Evolutionary conservation across 2,329 filamentous ascomycete genomes (phyloP), one percentile per base, ranked within the genome.

Genomic region (Fusarium sp.): DNA sequence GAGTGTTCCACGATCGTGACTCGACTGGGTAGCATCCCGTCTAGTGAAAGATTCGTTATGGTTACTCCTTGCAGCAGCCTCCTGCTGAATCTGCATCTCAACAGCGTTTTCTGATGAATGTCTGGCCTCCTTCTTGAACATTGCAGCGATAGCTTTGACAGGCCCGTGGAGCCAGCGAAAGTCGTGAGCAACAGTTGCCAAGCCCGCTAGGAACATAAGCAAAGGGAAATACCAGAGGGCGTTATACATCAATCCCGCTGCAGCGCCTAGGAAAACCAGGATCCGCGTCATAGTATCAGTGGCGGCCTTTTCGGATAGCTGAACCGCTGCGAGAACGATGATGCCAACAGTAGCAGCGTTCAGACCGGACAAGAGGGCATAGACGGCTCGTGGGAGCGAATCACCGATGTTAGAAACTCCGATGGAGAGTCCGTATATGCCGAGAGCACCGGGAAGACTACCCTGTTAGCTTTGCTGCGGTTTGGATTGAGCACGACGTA

Each of bases 191-290:
- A 90, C 80, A 0, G 90, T 88, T 0, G 81, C 80, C 2, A 86
- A 11, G 0, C 92, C 92, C 0, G 87, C 88, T 1, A 85, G 71
- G 0, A 88, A 74, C 81, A 94, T 91, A 6, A 95, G 78, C 0
- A 90, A 76, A 0, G 93, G 93, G 52, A 94, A 95, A 73, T 93
- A 95, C 93, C 93, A 95, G 0, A 95, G 81, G 0, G 92, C 89
- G 59, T 90, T 94, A 74, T 94, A 94, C 61, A 93, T 85, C 72
- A 95, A 81, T 0, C 92, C 93, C 0, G 91, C 92, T 8, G 87
- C 86, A 1, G 85, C 93, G 4, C 88, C 88, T 7, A 91, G 76
- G 12, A 94, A 91, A 0, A 95, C 90, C 2, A 94, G 73, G 0
- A 91, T 82, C 1, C 92, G 84, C 0, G 92, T 91, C 4, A 93